Conservation (phyloP, 2,329 filamentous ascomycete genomes). For the Dendrostoma leiphaemia region DNA sequence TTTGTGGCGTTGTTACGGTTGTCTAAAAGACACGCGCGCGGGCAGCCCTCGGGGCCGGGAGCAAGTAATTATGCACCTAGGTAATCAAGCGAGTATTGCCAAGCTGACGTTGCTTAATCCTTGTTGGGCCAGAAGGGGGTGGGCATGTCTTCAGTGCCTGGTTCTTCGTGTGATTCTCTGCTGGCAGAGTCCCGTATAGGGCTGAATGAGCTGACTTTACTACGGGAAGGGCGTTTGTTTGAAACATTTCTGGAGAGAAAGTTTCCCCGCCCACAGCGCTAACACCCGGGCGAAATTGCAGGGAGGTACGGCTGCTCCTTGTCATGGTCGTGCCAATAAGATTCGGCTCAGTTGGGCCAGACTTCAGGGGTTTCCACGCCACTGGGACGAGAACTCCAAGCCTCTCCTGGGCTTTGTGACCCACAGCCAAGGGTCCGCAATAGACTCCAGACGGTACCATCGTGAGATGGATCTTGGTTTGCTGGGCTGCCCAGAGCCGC, state of each 20-base stretch:
- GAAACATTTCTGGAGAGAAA: constrained; percentile 12
- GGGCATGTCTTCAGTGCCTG: neutral
- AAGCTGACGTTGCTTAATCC: too few species aligned
- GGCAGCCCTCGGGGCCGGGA: too few species aligned
- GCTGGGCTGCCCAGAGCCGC: neutral
- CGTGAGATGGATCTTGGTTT: constrained; percentile 5
- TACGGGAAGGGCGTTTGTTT: constrained; percentile 1
- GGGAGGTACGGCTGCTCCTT: neutral
- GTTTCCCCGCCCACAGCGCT: constrained; percentile 8
- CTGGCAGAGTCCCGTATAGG: neutral
- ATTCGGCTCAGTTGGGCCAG: neutral
- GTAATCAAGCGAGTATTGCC: too few species aligned
- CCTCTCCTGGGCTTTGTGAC: neutral
- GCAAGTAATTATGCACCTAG: too few species aligned
- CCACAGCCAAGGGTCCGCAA: constrained; percentile 9
- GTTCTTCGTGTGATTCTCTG: neutral
- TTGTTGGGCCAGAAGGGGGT: too few species aligned
- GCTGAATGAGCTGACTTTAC: neutral
- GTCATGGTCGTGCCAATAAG: neutral
- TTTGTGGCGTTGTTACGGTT: too few species aligned
- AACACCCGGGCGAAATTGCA: neutral
- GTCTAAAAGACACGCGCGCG: too few species aligned
- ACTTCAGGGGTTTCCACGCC: constrained; percentile 9
- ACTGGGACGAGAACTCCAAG: neutral
- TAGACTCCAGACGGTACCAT: constrained; percentile 4